Base-by-base conservation (phyloP, 2,329 filamentous ascomycete genomes). In the Exophiala viscosa region DNA sequence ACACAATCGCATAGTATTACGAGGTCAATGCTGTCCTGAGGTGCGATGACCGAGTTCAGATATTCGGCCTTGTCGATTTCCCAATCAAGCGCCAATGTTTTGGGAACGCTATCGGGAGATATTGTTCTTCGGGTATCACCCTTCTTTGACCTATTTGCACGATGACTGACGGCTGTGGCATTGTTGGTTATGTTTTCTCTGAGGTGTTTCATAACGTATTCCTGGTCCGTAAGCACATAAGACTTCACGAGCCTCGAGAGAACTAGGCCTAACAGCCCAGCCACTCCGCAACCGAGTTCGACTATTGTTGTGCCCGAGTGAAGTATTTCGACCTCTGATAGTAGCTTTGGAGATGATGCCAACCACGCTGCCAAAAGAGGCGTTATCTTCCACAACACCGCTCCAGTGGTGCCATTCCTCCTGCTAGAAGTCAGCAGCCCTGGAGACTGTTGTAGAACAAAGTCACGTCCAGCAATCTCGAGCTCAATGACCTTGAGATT, bases 331-430 rank as follows among this genome's bases (percentile, higher is more conserved):
- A 70, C 63, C 34, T 70, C 67, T 71, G 85, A 83, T 43, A 96
- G 76, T 0, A 82, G 68, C 67, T 90, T 90, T 28, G 69, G 65
- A 1, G 78, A 69, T 3, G 78, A 77, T 32, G 83, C 76, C 41
- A 97, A 78, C 90, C 90, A 97, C 59, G 82, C 75, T 17, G 91
- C 88, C 65, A 97, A 84, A 40, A 84, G 75, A 7, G 91, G 90
- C 0, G 90, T 92, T 61, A 96, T 86, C 69, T 88, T 90, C 93
- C 93, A 99, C 7, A 97, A 76, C 14, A 96, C 90, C 87, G 87
- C 87, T 41, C 87, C 86, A 1, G 87, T 90, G 1, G 87, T 90
- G 1, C 86, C 87, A 44, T 10, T 85, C 23, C 82, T 78, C 31
- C 90, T 82, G 57, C 84, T 81, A 1, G 90, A 95, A 1, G 84